phyloP scores from a whole-genome alignment of 345 rosid genomes.

The Draba incana region DNA sequence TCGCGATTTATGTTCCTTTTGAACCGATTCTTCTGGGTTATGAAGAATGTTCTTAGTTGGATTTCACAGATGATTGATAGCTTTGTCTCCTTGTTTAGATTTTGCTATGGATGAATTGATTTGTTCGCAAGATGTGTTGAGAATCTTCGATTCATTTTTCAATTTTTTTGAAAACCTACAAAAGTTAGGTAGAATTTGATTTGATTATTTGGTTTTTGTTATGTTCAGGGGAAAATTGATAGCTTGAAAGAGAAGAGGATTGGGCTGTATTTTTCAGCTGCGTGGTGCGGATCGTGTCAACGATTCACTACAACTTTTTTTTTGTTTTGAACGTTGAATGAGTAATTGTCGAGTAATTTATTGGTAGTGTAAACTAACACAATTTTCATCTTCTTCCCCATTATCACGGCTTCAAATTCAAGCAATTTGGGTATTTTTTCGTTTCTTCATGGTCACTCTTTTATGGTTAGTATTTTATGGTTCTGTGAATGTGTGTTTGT shows the following conservation, averaged over 20 bases:
- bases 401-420: too few relatives aligned
- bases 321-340: too few relatives aligned
- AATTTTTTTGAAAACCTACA: not conserved
- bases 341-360: too few relatives aligned
- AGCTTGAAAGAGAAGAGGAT: conserved; percentile 75
- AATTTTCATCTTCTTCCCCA: too few relatives aligned
- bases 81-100: not conserved
- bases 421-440: too few relatives aligned
- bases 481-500: too few relatives aligned
- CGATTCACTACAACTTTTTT: conserved; percentile 43
- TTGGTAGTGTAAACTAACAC: too few relatives aligned
- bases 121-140: not conserved
- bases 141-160: not conserved
- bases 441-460: too few relatives aligned
- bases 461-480: too few relatives aligned
- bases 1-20: not conserved
- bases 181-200: not conserved
- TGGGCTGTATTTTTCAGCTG: conserved; percentile 82
- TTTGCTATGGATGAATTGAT: not conserved
- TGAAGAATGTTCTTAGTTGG: not conserved
- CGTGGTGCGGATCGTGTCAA: conserved; percentile 82
- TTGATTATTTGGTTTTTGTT: not conserved
- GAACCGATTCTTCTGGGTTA: conserved; percentile 1
- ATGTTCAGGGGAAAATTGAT: conserved; percentile 59
- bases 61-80: not conserved